Percentiles rank a stretch among this genome's conserved stretches.
phyloP scores from a whole-genome alignment of 1,284 basidiomycete genomes.

The Moesziomyces aphidis region DNA sequence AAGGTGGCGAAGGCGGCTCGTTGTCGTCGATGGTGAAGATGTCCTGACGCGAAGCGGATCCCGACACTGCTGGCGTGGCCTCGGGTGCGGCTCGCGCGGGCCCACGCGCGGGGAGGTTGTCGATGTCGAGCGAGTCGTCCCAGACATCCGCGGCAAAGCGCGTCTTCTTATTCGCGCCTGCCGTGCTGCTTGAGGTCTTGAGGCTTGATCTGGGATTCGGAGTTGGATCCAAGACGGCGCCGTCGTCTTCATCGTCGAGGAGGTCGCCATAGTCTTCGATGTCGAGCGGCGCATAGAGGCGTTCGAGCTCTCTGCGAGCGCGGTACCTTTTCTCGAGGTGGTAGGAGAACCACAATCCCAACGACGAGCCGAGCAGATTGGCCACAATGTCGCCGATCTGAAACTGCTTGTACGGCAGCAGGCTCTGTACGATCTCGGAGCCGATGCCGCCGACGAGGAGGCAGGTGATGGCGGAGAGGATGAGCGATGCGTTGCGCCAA shows the following conservation, averaged over 20 bases:
- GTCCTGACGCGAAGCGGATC: slow-evolving; percentile 8
- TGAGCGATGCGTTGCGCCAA: slow-evolving; percentile 81
- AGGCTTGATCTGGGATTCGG: slow-evolving; percentile 8
- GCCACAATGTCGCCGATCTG: slow-evolving; percentile 82
- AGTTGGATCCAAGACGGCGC: slow-evolving; percentile 4
- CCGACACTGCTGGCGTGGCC: no score
- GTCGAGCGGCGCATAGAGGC: slow-evolving; percentile 60
- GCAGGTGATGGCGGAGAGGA: slow-evolving; percentile 74
- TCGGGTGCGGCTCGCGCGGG: not conserved
- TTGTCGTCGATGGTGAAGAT: slow-evolving; percentile 55
- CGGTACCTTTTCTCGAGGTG: slow-evolving; percentile 53
- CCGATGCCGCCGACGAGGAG: slow-evolving; percentile 76
- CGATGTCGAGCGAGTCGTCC: slow-evolving; percentile 36
- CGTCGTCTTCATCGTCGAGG: slow-evolving; percentile 31
- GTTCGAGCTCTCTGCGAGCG: slow-evolving; percentile 45
- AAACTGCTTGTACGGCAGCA: slow-evolving; percentile 85
- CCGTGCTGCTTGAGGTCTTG: slow-evolving; percentile 11
- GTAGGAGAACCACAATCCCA: slow-evolving; percentile 74
- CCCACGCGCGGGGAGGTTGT: not conserved
- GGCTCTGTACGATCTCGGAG: slow-evolving; percentile 85
- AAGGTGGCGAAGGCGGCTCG: slow-evolving; percentile 5
- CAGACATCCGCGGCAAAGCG: slow-evolving; percentile 28
- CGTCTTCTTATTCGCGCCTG: slow-evolving; percentile 19
- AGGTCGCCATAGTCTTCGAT: slow-evolving; percentile 44
- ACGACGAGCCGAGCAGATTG: slow-evolving; percentile 80